phyloP scores from a whole-genome alignment of 2,329 filamentous ascomycete species.

The Aspergillus sojae region DNA sequence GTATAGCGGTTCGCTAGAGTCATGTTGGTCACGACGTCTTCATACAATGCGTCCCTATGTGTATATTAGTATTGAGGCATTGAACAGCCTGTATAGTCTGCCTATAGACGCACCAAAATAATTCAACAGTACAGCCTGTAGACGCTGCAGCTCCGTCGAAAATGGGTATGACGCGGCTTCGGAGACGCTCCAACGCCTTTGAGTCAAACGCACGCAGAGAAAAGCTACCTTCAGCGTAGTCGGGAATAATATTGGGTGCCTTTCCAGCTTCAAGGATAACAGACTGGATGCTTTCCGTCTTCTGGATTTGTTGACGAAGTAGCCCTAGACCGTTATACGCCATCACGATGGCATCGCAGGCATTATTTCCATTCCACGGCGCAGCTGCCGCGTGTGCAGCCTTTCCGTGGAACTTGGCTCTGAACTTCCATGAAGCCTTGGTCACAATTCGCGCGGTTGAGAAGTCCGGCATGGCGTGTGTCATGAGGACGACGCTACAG shows the following conservation, averaged over 20 bases:
- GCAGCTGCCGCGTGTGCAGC: neutral
- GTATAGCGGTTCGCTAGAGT: neutral
- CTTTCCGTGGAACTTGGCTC: slow-evolving; percentile 3
- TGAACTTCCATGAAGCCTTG: neutral
- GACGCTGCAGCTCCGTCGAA: neutral
- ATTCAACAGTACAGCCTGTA: neutral
- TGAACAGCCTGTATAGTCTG: neutral
- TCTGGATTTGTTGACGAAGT: slow-evolving; percentile 2
- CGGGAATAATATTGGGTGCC: neutral
- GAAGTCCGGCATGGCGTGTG: neutral
- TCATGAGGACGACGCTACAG: neutral
- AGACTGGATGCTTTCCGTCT: neutral
- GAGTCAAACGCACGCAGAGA: slow-evolving; percentile 1
- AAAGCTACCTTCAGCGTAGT: slow-evolving; percentile 1
- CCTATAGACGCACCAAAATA: neutral
- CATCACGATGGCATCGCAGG: neutral
- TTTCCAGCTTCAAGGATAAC: slow-evolving; percentile 4
- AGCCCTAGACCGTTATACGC: neutral
- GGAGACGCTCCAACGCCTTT: neutral
- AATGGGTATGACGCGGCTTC: neutral
- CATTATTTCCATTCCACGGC: slow-evolving; percentile 2
- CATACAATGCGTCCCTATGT: neutral
- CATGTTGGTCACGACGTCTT: neutral
- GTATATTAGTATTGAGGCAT: neutral
- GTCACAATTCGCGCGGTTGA: neutral